Conservation (phyloP, 306 rosid species). For the Dryas octopetala region DNA sequence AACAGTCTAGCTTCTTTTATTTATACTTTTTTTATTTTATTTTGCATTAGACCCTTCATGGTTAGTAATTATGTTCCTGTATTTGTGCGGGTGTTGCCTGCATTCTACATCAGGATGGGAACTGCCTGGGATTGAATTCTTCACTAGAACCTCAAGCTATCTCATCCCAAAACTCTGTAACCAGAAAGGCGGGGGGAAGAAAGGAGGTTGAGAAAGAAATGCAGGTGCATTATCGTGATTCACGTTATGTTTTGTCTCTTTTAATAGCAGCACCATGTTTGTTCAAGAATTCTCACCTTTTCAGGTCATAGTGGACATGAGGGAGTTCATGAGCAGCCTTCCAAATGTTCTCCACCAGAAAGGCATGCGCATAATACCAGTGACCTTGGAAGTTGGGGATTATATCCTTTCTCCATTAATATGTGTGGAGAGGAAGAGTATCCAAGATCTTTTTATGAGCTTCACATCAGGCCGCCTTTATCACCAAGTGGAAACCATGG, state of each 20-base stretch:
- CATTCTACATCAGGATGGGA: slow-evolving; percentile 52
- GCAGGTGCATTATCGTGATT: slow-evolving; percentile 58
- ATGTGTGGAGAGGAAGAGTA: slow-evolving; percentile 98
- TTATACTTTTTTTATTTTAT: neutral
- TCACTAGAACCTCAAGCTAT: slow-evolving; percentile 46
- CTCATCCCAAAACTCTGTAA: slow-evolving; percentile 62
- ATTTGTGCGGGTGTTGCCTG: slow-evolving; percentile 25
- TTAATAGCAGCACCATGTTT: slow-evolving; percentile 19
- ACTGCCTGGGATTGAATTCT: slow-evolving; percentile 65
- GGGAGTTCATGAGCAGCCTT: slow-evolving; percentile 99
- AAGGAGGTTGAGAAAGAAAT: slow-evolving; percentile 71
- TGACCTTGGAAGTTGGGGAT: slow-evolving; percentile 97
- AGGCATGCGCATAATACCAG: slow-evolving; percentile 89
- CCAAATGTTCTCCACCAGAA: slow-evolving; percentile 96
- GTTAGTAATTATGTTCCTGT: neutral
- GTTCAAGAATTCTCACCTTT: slow-evolving; percentile 28
- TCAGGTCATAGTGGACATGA: slow-evolving; percentile 96
- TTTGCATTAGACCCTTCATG: neutral
- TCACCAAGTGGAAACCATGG: slow-evolving; percentile 94
- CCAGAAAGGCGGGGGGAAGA: slow-evolving; percentile 94
- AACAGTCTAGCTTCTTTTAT: neutral
- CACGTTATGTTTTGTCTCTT: slow-evolving; percentile 9
- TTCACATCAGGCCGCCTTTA: slow-evolving; percentile 97
- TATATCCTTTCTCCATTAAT: slow-evolving; percentile 91
- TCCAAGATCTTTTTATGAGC: slow-evolving; percentile 96